Evolutionary conservation across 441 rosid genomes (phyloP).

Genomic region (Croton setiger): DNA sequence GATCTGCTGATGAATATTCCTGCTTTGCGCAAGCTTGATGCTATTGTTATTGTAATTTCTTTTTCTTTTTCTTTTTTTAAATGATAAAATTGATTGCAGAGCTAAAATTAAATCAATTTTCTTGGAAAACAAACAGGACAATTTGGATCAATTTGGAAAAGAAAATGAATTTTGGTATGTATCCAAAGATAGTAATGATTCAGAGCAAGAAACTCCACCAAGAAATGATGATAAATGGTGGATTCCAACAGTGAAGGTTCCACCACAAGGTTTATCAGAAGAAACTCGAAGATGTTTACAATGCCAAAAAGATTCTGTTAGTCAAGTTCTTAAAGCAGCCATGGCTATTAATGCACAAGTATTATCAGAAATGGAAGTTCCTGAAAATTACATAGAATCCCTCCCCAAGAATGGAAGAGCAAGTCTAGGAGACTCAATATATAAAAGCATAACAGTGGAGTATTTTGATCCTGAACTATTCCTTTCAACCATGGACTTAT

Average conservation of each 20-base stretch:
- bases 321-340: slow-evolving; percentile 95
- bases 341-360: slow-evolving; percentile 97
- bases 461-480: slow-evolving; percentile 74
- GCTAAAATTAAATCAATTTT: background rate
- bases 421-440: slow-evolving; percentile 88
- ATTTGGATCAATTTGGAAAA: slow-evolving; percentile 63
- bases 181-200: slow-evolving; percentile 48
- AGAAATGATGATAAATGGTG: slow-evolving; percentile 93
- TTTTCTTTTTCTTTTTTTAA: background rate
- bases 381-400: slow-evolving; percentile 85
- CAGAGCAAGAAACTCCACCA: slow-evolving; percentile 52
- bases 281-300: slow-evolving; percentile 60
- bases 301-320: slow-evolving; percentile 80
- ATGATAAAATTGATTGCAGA: background rate
- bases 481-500: slow-evolving; percentile 64
- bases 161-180: slow-evolving; percentile 62
- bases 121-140: slow-evolving; percentile 37
- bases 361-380: slow-evolving; percentile 82
- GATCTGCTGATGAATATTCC: slow-evolving; percentile 89
- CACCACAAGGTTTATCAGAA: slow-evolving; percentile 70
- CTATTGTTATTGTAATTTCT: slow-evolving; percentile 57
- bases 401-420: slow-evolving; percentile 97
- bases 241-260: slow-evolving; percentile 84
- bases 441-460: slow-evolving; percentile 71
- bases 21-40: slow-evolving; percentile 72